A percentile compares a stretch with the other conserved stretches of the same genome.
Conservation (phyloP, 2,329 filamentous ascomycete species). For the Trichoderma harzianum region DNA sequence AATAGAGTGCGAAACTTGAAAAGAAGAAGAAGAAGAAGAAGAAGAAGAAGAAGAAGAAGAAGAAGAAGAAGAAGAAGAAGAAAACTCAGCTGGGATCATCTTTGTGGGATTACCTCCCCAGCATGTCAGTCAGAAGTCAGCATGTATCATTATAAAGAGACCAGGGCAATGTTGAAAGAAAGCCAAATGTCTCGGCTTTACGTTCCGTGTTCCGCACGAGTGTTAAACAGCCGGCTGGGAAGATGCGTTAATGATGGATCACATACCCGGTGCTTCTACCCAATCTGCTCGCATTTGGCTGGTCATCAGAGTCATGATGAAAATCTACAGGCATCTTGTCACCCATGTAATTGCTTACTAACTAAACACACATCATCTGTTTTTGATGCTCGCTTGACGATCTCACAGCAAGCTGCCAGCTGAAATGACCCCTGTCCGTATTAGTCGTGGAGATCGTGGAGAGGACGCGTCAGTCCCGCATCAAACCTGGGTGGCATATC, state of each 20-base stretch:
- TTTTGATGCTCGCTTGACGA: background rate
- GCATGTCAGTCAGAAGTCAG: too few relatives aligned
- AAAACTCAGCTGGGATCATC: too few relatives aligned
- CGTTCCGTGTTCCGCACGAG: background rate
- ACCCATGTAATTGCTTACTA: background rate
- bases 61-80: too few relatives aligned
- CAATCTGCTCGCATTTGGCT: background rate
- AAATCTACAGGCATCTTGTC: background rate
- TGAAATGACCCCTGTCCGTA: background rate
- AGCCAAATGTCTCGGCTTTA: background rate
- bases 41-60: too few relatives aligned
- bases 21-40: too few relatives aligned
- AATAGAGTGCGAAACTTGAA: too few relatives aligned
- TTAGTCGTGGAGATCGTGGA: background rate
- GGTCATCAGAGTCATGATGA: too few relatives aligned
- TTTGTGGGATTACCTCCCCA: too few relatives aligned
- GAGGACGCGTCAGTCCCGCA: background rate
- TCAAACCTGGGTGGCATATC: background rate
- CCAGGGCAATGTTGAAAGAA: background rate
- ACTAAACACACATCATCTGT: background rate
- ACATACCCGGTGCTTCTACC: too few relatives aligned
- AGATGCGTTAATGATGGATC: too few relatives aligned
- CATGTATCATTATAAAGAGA: too few relatives aligned
- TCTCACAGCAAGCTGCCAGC: background rate
- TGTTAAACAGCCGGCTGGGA: background rate